Conservation (phyloP, 352 stramenopile species). For the Globisporangium nodosum region DNA sequence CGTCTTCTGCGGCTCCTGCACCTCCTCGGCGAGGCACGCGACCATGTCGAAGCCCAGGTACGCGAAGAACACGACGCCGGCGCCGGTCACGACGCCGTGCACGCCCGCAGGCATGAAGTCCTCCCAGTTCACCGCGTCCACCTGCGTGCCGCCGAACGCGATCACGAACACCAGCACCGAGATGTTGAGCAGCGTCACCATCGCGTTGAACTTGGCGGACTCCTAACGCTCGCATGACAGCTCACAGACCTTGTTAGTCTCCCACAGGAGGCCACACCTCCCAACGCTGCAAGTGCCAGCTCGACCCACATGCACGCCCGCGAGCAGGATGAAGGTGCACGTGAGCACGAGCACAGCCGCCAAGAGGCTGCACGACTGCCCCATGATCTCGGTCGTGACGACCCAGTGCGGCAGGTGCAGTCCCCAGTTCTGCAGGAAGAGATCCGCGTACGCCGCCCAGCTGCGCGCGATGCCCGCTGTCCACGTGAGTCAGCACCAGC, state of each 20-base stretch:
- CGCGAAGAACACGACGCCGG: constrained; percentile 89
- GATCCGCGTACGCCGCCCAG: constrained; percentile 85
- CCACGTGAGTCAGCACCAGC: neutral
- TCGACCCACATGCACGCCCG: constrained; percentile 66
- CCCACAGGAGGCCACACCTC: too few species aligned
- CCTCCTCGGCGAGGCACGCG: constrained; percentile 88
- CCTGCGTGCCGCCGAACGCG: constrained; percentile 63
- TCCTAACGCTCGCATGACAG: constrained; percentile 37
- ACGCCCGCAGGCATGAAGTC: constrained; percentile 84
- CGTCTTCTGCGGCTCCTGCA: constrained; percentile 85
- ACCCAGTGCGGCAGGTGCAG: constrained; percentile 60
- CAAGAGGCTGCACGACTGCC: constrained; percentile 71
- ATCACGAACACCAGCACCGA: constrained; percentile 90
- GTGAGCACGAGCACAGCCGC: constrained; percentile 73
- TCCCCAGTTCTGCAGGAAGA: constrained; percentile 74
- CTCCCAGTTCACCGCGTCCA: constrained; percentile 72
- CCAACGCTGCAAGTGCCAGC: neutral
- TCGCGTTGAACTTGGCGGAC: constrained; percentile 89
- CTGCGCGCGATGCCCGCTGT: constrained; percentile 84
- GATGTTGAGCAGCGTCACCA: constrained; percentile 88
- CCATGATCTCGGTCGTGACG: constrained; percentile 44
- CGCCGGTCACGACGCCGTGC: constrained; percentile 84
- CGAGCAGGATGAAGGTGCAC: constrained; percentile 84
- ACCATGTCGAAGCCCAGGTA: constrained; percentile 94
- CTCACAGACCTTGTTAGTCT: neutral